phyloP scores from a whole-genome alignment of 208 protist species.

The Leishmania mexicana region DNA sequence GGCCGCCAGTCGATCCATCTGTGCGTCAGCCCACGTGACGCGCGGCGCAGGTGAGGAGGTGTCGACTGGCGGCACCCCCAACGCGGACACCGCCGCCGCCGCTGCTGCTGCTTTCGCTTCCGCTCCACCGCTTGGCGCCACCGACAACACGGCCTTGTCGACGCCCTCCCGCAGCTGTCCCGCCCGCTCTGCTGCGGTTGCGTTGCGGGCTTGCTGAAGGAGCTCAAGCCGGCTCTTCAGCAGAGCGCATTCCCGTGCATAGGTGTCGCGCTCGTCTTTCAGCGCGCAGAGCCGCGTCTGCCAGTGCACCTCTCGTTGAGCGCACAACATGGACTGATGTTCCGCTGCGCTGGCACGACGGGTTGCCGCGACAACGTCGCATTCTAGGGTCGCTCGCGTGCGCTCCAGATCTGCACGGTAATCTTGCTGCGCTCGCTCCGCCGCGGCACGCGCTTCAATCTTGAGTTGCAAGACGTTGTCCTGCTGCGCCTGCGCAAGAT shows the following conservation, averaged over 20 bases:
- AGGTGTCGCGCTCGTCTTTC: conserved; percentile 8
- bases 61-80: not conserved
- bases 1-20: not conserved
- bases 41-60: not conserved
- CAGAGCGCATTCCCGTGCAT: conserved; percentile 11
- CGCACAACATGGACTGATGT: conserved; percentile 3
- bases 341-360: conserved; percentile 19
- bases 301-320: conserved; percentile 14
- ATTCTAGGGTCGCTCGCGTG: not conserved
- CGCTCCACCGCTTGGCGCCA: not conserved
- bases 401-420: not conserved
- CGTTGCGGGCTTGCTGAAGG: conserved; percentile 1
- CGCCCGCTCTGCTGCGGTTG: not conserved
- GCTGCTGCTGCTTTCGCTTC: not conserved
- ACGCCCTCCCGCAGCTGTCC: not conserved
- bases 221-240: conserved; percentile 10
- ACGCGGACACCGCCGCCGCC: not conserved
- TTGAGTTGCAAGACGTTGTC: not conserved
- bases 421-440: not conserved
- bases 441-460: not conserved
- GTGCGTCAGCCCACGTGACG: not conserved
- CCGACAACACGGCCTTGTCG: not conserved
- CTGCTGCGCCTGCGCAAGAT: not conserved
- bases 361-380: conserved; percentile 11
- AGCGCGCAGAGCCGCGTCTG: not conserved